A percentile compares a stretch with the other conserved stretches of the same genome.
These are phyloP conservation scores for Tylopilus vinaceipallidus DNA, from an alignment of 768 basidiomycete genomes.

Conservation along the genomic window DNA sequence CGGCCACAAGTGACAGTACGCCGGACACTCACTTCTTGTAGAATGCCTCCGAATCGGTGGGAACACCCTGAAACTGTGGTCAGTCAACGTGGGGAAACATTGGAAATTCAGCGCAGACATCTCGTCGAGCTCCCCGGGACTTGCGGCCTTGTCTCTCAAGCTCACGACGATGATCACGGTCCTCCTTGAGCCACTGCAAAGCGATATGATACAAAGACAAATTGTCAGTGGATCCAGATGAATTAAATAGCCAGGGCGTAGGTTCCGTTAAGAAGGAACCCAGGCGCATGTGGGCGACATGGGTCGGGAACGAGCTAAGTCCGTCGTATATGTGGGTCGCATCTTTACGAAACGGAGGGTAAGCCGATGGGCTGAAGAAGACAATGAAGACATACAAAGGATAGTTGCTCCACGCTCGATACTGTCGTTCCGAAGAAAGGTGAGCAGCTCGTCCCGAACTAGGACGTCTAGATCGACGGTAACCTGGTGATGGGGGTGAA, in stretches of 20 bases:
- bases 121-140: slow-evolving; percentile 56
- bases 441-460: slow-evolving; percentile 87
- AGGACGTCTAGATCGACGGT: slow-evolving; percentile 97
- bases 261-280: slow-evolving; percentile 71
- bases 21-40: slow-evolving; percentile 66
- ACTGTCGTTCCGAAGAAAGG: slow-evolving; percentile 83
- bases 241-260: slow-evolving; percentile 63
- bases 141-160: slow-evolving; percentile 59
- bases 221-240: slow-evolving; percentile 23
- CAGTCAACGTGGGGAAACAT: not conserved
- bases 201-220: slow-evolving; percentile 65
- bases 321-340: slow-evolving; percentile 99
- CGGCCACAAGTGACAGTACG: not conserved
- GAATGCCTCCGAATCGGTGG: slow-evolving; percentile 80
- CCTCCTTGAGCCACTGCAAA: slow-evolving; percentile 84
- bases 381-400: slow-evolving; percentile 54
- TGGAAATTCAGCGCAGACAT: slow-evolving; percentile 39
- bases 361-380: slow-evolving; percentile 3
- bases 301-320: slow-evolving; percentile 86
- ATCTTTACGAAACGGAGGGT: slow-evolving; percentile 52
- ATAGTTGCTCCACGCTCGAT: slow-evolving; percentile 80
- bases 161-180: slow-evolving; percentile 62
- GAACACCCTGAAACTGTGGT: slow-evolving; percentile 43
- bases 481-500: slow-evolving; percentile 47
- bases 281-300: slow-evolving; percentile 87